A percentile compares a stretch with the other conserved stretches of the same genome.
Evolutionary conservation across 257 asterid species (phyloP).

Genomic region (Capsicum rhomboideum): DNA sequence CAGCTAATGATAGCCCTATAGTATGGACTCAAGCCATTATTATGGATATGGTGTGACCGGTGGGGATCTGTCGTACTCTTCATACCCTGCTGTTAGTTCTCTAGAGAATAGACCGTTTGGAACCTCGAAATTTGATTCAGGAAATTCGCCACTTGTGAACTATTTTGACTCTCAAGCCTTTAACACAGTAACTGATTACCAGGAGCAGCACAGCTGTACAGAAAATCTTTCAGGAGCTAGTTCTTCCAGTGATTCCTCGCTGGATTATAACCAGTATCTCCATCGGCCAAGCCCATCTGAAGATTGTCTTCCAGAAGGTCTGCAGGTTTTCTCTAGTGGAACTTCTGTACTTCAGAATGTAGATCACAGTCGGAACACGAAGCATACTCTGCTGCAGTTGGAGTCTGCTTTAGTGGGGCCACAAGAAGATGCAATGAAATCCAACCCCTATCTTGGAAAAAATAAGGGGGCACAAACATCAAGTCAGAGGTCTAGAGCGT

Average conservation of each 20-base stretch:
- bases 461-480: not conserved
- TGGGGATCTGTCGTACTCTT: constrained; percentile 19
- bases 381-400: constrained; percentile 30
- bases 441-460: not conserved
- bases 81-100: constrained; percentile 41
- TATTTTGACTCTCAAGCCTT: constrained; percentile 38
- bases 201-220: constrained; percentile 41
- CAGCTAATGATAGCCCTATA: constrained; percentile 11
- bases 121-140: constrained; percentile 41
- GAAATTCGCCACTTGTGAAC: constrained; percentile 51
- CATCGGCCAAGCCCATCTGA: constrained; percentile 34
- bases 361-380: constrained; percentile 29
- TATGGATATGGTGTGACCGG: constrained; percentile 15
- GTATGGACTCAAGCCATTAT: constrained; percentile 25
- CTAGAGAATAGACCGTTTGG: constrained; percentile 30
- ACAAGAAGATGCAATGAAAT: not conserved
- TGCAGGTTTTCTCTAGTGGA: constrained; percentile 14
- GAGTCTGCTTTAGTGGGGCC: constrained; percentile 13
- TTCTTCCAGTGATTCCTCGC: constrained; percentile 51
- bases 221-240: constrained; percentile 47
- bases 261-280: constrained; percentile 29
- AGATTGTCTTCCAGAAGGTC: constrained; percentile 27
- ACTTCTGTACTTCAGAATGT: constrained; percentile 19
- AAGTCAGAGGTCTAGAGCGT: not conserved
- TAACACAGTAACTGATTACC: constrained; percentile 29